Evolutionary conservation across 352 stramenopile species (phyloP), one percentile per base, ranked within the genome.

Genomic region (Globisporangium spinosum): DNA sequence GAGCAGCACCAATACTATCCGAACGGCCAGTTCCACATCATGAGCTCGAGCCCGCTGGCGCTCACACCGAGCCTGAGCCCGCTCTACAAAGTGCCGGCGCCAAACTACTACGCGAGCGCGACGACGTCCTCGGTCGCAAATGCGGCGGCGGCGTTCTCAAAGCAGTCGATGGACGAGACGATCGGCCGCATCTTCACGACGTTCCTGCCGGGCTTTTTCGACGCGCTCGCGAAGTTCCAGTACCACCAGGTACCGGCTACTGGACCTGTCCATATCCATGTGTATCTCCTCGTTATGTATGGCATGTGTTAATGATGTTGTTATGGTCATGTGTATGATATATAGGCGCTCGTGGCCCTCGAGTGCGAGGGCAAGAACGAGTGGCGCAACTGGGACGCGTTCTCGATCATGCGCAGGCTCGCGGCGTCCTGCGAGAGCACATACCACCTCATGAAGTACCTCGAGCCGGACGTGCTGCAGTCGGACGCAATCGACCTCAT

Each of bases 361-460:
- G 77, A 86, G n/a, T 67, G 75, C 4, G 74, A 81, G 12, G 74
- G 76, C 25, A 66, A 78, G 54, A 78, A 43, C 17, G 73, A 74
- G 47, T 90, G 82, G 82, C 79, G 76, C 51, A 67, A 74, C 49
- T 90, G 77, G 80, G 62, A 76, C 20, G 79, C 77, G 2, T 79
- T 89, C 38, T 71, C 72, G 56, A 69, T 89, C 60, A 88, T 87
- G 77, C 63, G 85, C 34, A 85, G 80, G 65, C 75, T 90, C 7
- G 71, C 70, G 2, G 77, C 82, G n/a, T 87, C 82, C 6, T 89
- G 82, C 67, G 82, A 90, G 63, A 90, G 80, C 78, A 89, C 82
- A 72, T 90, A 90, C 53, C 75, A 90, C 40, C 73, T 80, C 67
- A 87, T 89, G 80, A 90, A 85, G 64, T 90, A 89, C 64, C 63